Conservation (phyloP, 2,329 filamentous ascomycete species). For the Emmonsia crescens region DNA sequence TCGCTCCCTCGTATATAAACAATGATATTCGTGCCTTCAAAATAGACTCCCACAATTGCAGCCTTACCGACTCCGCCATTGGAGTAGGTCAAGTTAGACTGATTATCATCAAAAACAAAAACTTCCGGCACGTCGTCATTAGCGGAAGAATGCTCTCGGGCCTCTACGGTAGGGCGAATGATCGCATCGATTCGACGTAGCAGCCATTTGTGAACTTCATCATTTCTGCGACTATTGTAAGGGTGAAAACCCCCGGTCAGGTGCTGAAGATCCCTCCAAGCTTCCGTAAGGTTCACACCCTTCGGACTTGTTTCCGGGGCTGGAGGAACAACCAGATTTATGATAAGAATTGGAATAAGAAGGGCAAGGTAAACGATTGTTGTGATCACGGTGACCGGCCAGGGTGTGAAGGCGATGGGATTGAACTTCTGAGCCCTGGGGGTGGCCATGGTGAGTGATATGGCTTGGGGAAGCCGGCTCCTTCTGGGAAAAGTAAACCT, state of each 20-base stretch:
- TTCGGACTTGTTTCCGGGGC: conserved; percentile 47
- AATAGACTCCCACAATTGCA: conserved; percentile 55
- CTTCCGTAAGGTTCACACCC: conserved; percentile 71
- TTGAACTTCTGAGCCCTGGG: conserved; percentile 25
- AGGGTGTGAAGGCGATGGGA: conserved; percentile 63
- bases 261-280: conserved; percentile 71
- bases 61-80: conserved; percentile 31
- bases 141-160: conserved; percentile 12
- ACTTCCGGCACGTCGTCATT: conserved; percentile 21
- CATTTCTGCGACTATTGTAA: conserved; percentile 77
- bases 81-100: conserved; percentile 66
- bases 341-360: conserved; percentile 57
- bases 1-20: conserved; percentile 79
- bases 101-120: conserved; percentile 66
- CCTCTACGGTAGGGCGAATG: conserved; percentile 47
- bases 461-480: neutral
- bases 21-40: conserved; percentile 85
- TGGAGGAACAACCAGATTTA: conserved; percentile 65
- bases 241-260: conserved; percentile 72
- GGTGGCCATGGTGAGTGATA: conserved; percentile 21
- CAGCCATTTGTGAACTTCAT: conserved; percentile 66
- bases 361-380: conserved; percentile 67
- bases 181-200: conserved; percentile 61
- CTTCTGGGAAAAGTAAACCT: neutral
- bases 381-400: conserved; percentile 71